phyloP scores from a whole-genome alignment of 1,284 basidiomycete genomes.

The Malassezia cuniculi region DNA sequence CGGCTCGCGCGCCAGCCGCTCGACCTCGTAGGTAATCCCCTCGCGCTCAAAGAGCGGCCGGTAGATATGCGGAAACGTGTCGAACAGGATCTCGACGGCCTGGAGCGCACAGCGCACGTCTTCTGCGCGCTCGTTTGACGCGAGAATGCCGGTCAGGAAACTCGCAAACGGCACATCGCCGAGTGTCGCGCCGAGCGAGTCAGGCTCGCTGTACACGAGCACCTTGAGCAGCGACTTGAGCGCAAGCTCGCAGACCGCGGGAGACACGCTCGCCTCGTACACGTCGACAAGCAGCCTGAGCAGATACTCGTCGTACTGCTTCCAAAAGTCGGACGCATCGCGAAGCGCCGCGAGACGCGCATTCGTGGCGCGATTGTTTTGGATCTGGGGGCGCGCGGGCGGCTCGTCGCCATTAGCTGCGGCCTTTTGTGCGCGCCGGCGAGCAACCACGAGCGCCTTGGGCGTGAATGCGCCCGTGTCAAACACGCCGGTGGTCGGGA shows the following conservation, averaged over 20 bases:
- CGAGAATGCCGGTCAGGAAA: slow-evolving; percentile 37
- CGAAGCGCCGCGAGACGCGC: slow-evolving; percentile 31
- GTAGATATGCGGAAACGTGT: slow-evolving; percentile 33
- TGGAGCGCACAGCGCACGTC: slow-evolving; percentile 35
- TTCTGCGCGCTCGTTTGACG: slow-evolving; percentile 25
- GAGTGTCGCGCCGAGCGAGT: slow-evolving; percentile 24
- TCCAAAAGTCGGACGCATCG: slow-evolving; percentile 25
- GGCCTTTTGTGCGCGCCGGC: slow-evolving; percentile 14
- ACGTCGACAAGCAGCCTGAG: slow-evolving; percentile 39
- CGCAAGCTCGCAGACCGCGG: slow-evolving; percentile 27
- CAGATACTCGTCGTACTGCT: slow-evolving; percentile 36
- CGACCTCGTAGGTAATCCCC: slow-evolving; percentile 41
- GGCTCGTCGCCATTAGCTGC: slow-evolving; percentile 6
- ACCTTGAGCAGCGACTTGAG: slow-evolving; percentile 37
- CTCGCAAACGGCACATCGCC: slow-evolving; percentile 38
- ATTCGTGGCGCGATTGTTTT: slow-evolving; percentile 23
- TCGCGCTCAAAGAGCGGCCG: slow-evolving; percentile 30
- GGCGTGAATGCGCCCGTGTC: slow-evolving; percentile 79
- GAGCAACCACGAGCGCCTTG: slow-evolving; percentile 51
- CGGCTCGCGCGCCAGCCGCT: slow-evolving; percentile 26
- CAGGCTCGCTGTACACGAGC: slow-evolving; percentile 32
- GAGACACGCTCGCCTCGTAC: slow-evolving; percentile 36
- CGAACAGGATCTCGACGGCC: slow-evolving; percentile 39
- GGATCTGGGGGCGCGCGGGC: neutral
- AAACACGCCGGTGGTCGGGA: slow-evolving; percentile 68